Conservation (phyloP, 495 filamentous ascomycete genomes). For the Zalerion maritima region DNA sequence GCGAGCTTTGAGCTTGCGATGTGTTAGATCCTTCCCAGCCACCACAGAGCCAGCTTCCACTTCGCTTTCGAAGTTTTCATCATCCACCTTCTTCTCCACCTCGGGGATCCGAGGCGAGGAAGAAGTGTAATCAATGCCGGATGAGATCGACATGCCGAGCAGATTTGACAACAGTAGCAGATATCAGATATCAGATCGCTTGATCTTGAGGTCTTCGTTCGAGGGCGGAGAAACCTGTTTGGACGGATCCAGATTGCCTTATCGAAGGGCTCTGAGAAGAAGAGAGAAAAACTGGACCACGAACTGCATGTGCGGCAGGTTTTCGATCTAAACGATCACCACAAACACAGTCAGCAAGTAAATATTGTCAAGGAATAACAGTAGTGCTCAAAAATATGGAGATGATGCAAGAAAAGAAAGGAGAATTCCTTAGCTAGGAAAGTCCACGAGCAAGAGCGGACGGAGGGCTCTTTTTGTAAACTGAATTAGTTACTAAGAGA, state of each 20-base stretch:
- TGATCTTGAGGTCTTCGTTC: neutral
- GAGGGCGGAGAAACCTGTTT: conserved; percentile 4
- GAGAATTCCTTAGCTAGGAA: too few species aligned
- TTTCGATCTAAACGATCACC: too few species aligned
- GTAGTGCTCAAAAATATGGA: too few species aligned
- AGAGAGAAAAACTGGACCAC: conserved; percentile 28
- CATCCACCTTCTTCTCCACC: conserved; percentile 3
- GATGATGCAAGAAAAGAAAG: too few species aligned
- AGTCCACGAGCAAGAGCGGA: too few species aligned
- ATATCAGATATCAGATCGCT: conserved; percentile 4
- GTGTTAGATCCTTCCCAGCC: conserved; percentile 13
- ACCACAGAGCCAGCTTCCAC: conserved; percentile 12
- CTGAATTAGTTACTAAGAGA: too few species aligned
- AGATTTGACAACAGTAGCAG: conserved; percentile 13
- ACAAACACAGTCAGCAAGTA: too few species aligned
- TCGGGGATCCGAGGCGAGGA: conserved; percentile 5
- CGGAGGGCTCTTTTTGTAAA: too few species aligned
- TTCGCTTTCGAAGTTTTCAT: conserved; percentile 8
- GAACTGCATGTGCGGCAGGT: too few species aligned
- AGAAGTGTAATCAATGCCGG: conserved; percentile 1
- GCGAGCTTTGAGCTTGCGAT: conserved; percentile 31
- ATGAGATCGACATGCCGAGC: conserved; percentile 5
- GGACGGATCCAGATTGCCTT: neutral
- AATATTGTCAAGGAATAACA: too few species aligned
- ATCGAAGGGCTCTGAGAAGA: conserved; percentile 19